phyloP scores from a whole-genome alignment of 805 yeast species.

The Starmera pachycereana region DNA sequence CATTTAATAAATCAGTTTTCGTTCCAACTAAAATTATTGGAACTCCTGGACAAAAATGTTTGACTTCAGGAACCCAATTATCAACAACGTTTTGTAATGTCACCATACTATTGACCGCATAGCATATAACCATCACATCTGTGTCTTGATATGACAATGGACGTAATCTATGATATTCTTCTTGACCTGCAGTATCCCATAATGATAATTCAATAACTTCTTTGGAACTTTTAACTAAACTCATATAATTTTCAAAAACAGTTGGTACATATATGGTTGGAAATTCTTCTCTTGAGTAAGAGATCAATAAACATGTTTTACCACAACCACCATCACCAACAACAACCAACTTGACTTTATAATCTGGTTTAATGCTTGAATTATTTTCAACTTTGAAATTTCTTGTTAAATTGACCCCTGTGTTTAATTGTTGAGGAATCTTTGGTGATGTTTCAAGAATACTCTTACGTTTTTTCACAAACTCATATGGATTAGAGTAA shows the following conservation, averaged over 20 bases:
- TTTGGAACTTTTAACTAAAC: conserved; percentile 37
- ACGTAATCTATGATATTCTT: conserved; percentile 71
- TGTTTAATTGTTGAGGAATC: no score
- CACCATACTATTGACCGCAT: conserved; percentile 50
- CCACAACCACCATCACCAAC: conserved; percentile 92
- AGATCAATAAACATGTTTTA: conserved; percentile 62
- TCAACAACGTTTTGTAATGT: conserved; percentile 68
- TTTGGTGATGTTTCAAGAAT: no score
- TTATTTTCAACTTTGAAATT: no score
- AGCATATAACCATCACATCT: conserved; percentile 66
- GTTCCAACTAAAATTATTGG: conserved; percentile 80
- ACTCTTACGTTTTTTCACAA: no score
- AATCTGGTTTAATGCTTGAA: conserved; percentile 18
- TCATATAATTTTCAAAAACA: conserved; percentile 69
- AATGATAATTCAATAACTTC: conserved; percentile 57
- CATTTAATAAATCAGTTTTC: conserved; percentile 49
- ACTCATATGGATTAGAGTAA: no score
- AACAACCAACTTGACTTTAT: conserved; percentile 52
- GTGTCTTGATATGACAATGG: conserved; percentile 76
- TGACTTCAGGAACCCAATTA: conserved; percentile 82
- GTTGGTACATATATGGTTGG: conserved; percentile 75
- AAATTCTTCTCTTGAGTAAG: conserved; percentile 60
- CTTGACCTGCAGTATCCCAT: conserved; percentile 92
- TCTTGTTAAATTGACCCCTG: no score
- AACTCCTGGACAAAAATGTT: conserved; percentile 70